These are phyloP conservation scores for Colletotrichum noveboracense DNA, from an alignment of 2,329 filamentous ascomycete species.

Conservation along the genomic window DNA sequence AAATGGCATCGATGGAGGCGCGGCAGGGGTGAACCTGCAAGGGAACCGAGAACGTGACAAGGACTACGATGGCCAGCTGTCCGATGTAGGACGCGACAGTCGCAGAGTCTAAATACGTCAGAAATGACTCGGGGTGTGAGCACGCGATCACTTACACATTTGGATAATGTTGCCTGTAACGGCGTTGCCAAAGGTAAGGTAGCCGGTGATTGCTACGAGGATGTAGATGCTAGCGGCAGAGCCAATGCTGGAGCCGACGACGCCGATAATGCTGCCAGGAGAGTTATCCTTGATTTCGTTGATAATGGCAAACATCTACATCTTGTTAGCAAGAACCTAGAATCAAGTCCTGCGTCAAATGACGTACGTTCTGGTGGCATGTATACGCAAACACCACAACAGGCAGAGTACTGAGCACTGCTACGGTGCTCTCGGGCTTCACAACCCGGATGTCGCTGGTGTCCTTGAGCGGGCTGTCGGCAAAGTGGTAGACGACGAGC, in stretches of 20 bases:
- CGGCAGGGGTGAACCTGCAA: constrained; percentile 95
- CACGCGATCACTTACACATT: constrained; percentile 70
- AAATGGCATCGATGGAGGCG: constrained; percentile 92
- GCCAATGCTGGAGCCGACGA: constrained; percentile 85
- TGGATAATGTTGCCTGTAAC: constrained; percentile 92
- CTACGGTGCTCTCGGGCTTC: constrained; percentile 78
- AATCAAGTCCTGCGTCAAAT: background rate
- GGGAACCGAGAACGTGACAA: constrained; percentile 96
- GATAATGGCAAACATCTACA: constrained; percentile 95
- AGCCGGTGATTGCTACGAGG: constrained; percentile 92
- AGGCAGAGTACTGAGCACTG: constrained; percentile 83
- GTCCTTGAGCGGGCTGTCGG: constrained; percentile 76
- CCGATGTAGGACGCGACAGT: constrained; percentile 88
- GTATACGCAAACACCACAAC: constrained; percentile 99
- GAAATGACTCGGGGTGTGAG: constrained; percentile 10
- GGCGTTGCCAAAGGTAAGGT: constrained; percentile 91
- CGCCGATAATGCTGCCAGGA: constrained; percentile 75
- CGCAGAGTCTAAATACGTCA: constrained; percentile 59
- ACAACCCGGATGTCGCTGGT: constrained; percentile 79
- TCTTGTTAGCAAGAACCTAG: constrained; percentile 29
- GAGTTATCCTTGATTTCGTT: constrained; percentile 92
- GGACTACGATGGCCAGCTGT: constrained; percentile 91
- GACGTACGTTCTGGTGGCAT: constrained; percentile 90
- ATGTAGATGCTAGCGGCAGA: constrained; percentile 87
- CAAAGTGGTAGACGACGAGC: constrained; percentile 91